Percentiles rank a stretch among this genome's conserved stretches.
Evolutionary conservation across 192 early-diverging fungal species (phyloP).

Genomic region (Pilaira anomala): DNA sequence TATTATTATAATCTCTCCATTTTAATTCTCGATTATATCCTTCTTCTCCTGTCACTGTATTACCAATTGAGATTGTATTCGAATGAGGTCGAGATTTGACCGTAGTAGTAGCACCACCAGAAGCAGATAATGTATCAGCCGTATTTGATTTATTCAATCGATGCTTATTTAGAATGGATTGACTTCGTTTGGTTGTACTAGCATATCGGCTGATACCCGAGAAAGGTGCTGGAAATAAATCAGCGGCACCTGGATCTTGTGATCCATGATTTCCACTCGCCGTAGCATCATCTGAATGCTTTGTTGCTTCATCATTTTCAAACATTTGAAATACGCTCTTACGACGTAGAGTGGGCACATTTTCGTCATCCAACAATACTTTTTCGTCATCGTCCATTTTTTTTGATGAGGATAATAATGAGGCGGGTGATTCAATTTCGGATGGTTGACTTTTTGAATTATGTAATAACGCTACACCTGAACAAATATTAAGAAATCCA

Average conservation of each 20-base stretch:
- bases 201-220: conserved; percentile 24
- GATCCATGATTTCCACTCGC: neutral
- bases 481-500: conserved; percentile 87
- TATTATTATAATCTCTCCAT: neutral
- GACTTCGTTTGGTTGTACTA: conserved; percentile 17
- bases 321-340: conserved; percentile 22
- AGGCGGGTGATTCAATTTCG: neutral
- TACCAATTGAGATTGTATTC: conserved; percentile 15
- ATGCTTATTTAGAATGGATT: neutral
- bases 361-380: neutral
- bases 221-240: conserved; percentile 26
- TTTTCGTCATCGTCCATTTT: neutral
- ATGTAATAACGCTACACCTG: conserved; percentile 79
- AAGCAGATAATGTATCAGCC: neutral
- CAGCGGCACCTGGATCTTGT: conserved; percentile 22
- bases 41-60: conserved; percentile 5
- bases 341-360: neutral
- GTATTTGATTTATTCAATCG: neutral
- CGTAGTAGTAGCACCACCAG: neutral
- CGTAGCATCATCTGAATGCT: neutral
- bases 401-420: too few relatives aligned
- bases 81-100: conserved; percentile 1
- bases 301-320: conserved; percentile 13
- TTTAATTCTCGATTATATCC: conserved; percentile 7
- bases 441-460: conserved; percentile 38